Percentiles rank a stretch among this genome's conserved stretches.
phyloP scores from a whole-genome alignment of 257 asterid genomes.

The Datura wrightii region DNA sequence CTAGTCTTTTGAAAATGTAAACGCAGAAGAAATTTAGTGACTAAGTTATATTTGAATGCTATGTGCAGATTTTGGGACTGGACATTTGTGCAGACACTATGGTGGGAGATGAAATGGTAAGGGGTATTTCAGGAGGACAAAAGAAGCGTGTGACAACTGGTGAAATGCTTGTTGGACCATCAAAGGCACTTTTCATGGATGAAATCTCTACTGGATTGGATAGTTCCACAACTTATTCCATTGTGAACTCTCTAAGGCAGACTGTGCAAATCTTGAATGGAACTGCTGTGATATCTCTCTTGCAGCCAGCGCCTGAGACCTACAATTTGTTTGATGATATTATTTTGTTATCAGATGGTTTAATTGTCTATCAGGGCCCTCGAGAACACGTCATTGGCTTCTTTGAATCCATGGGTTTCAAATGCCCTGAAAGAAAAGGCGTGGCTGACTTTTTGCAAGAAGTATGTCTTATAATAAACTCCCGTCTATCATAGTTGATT shows the following conservation, averaged over 20 bases:
- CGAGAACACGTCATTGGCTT: conserved; percentile 55
- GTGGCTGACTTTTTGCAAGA: conserved; percentile 79
- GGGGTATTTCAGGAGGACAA: conserved; percentile 55
- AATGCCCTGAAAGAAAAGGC: conserved; percentile 68
- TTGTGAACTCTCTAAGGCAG: conserved; percentile 57
- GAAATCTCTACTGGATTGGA: conserved; percentile 75
- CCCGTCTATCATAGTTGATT: not conserved
- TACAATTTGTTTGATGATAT: conserved; percentile 68
- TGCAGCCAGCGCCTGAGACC: conserved; percentile 76
- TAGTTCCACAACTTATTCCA: conserved; percentile 67
- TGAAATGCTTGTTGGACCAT: conserved; percentile 75
- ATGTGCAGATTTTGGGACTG: conserved; percentile 43
- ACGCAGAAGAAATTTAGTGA: not conserved
- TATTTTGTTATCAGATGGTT: conserved; percentile 60
- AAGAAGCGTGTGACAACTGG: conserved; percentile 52
- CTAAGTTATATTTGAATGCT: not conserved
- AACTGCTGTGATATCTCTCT: conserved; percentile 69
- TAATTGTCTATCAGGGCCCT: conserved; percentile 67
- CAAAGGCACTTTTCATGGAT: conserved; percentile 74
- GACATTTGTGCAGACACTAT: conserved; percentile 50
- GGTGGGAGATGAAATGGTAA: conserved; percentile 52
- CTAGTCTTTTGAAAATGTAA: not conserved
- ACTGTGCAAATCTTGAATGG: conserved; percentile 69
- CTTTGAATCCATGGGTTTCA: conserved; percentile 67
- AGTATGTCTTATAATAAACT: conserved; percentile 40